Evolutionary conservation across 140 eudicot species (phyloP).

Genomic region (Ambrosia hybrid): DNA sequence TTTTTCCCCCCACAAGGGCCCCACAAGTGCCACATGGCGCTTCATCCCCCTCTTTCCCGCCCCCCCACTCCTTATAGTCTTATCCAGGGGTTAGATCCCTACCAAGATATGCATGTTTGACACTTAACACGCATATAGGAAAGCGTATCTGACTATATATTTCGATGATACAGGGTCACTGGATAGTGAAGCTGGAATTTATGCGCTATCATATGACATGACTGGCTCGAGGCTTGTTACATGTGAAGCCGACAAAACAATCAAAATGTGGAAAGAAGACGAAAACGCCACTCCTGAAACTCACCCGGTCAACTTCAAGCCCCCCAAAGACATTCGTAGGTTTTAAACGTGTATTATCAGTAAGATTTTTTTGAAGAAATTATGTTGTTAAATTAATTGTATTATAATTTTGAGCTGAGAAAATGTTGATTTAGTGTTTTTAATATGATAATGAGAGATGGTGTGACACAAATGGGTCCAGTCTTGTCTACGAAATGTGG

Average conservation of each 20-base stretch:
- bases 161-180: constrained; percentile 58
- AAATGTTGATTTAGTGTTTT: neutral
- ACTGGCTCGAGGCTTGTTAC: constrained; percentile 85
- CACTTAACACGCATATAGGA: neutral
- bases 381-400: neutral
- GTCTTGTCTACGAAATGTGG: constrained; percentile 28
- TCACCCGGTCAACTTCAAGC: constrained; percentile 85
- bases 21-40: no score
- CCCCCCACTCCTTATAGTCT: no score
- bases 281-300: constrained; percentile 93
- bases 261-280: constrained; percentile 99
- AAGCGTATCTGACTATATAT: neutral
- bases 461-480: constrained; percentile 36
- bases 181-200: constrained; percentile 97
- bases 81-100: no score
- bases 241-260: constrained; percentile 97
- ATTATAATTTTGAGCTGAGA: neutral
- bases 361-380: neutral
- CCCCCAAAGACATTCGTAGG: constrained; percentile 85
- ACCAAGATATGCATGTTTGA: no score
- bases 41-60: no score
- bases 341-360: constrained; percentile 31
- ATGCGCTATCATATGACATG: constrained; percentile 61
- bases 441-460: constrained; percentile 5
- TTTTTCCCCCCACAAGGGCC: no score